A percentile compares a stretch with the other conserved stretches of the same genome.
Evolutionary conservation across 148 eudicot genomes (phyloP).

Genomic region (Rhododendron williamsianum): DNA sequence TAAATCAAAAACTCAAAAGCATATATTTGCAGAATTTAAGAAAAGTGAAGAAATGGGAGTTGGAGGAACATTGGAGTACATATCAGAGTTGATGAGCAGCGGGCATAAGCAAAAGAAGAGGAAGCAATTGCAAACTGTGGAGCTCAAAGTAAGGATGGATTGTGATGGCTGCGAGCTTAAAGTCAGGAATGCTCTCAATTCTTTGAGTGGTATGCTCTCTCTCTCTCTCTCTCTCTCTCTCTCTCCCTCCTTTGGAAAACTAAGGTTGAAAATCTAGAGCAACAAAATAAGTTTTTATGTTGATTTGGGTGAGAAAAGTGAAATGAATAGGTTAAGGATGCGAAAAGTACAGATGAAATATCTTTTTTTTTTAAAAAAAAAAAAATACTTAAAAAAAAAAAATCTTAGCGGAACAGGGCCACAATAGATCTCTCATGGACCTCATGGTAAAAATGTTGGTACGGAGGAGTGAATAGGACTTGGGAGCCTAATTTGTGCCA

Average conservation of each 20-base stretch:
- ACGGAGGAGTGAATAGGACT: too few species aligned
- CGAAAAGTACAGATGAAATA: too few species aligned
- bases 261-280: not conserved
- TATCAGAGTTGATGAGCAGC: conserved; percentile 59
- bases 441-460: too few species aligned
- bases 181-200: conserved; percentile 66
- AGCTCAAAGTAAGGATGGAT: conserved; percentile 82
- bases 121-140: conserved; percentile 69
- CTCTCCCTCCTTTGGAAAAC: not conserved
- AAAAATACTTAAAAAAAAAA: too few species aligned
- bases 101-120: conserved; percentile 49
- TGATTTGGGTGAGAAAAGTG: not conserved
- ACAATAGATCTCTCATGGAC: too few species aligned
- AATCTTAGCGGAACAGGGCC: too few species aligned
- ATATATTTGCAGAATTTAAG: not conserved
- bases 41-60: conserved; percentile 42
- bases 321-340: not conserved
- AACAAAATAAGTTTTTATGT: not conserved
- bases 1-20: not conserved
- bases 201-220: conserved; percentile 44
- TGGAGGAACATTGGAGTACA: conserved; percentile 61
- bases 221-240: not conserved
- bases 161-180: conserved; percentile 91
- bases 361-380: too few species aligned
- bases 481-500: too few species aligned